A percentile compares a stretch with the other conserved stretches of the same genome.
These are phyloP conservation scores for Aureobasidium sp. DNA, from an alignment of 2,329 filamentous ascomycete species.

Conservation along the genomic window DNA sequence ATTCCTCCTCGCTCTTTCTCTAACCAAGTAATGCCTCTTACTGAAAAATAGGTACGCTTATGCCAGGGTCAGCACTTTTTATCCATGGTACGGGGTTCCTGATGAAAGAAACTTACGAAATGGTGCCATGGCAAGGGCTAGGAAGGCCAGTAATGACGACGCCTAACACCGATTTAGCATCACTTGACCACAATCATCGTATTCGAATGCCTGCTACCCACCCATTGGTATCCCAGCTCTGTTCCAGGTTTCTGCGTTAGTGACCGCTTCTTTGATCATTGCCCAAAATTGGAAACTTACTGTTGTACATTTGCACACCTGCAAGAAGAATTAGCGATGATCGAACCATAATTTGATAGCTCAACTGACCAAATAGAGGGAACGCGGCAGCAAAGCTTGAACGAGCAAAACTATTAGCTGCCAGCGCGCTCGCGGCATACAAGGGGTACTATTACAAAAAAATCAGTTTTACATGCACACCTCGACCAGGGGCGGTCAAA, in stretches of 20 bases:
- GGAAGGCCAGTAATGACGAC: constrained; percentile 30
- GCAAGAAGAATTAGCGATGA: constrained; percentile 30
- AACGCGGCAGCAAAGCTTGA: constrained; percentile 43
- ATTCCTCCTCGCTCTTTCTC: neutral
- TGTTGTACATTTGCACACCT: constrained; percentile 45
- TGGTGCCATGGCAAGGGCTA: constrained; percentile 44
- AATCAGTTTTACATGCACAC: neutral
- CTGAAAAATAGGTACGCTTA: constrained; percentile 42
- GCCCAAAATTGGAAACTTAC: constrained; percentile 31
- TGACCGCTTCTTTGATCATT: constrained; percentile 33
- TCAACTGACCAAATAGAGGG: constrained; percentile 29
- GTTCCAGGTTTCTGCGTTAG: constrained; percentile 28
- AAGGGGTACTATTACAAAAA: constrained; percentile 36
- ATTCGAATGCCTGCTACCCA: constrained; percentile 29
- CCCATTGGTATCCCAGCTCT: constrained; percentile 46
- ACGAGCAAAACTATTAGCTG: constrained; percentile 45
- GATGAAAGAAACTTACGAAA: constrained; percentile 26
- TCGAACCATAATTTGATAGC: neutral
- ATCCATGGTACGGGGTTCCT: constrained; percentile 22
- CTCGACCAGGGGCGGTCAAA: neutral
- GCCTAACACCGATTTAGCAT: constrained; percentile 11
- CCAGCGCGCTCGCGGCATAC: constrained; percentile 44
- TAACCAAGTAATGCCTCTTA: constrained; percentile 6
- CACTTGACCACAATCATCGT: neutral
- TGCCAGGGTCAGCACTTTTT: constrained; percentile 20